phyloP scores from a whole-genome alignment of 176 grass and related monocot species.

The Cocos nucifera region DNA sequence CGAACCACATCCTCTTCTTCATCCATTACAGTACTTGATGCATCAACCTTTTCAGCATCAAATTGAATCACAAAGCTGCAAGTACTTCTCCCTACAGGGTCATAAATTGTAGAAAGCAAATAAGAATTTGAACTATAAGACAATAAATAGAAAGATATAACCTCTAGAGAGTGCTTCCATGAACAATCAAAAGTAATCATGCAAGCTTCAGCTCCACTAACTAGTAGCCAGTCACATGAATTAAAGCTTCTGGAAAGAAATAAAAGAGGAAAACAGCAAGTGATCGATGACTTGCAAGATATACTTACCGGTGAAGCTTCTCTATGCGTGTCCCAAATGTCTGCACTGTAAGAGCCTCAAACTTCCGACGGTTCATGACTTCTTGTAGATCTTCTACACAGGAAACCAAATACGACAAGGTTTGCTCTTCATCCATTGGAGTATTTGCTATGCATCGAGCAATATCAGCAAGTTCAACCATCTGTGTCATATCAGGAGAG shows the following conservation, averaged over 20 bases:
- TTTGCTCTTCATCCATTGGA: slow-evolving; percentile 82
- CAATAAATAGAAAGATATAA: not conserved
- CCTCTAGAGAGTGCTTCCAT: not conserved
- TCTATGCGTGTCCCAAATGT: slow-evolving; percentile 98
- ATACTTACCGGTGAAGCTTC: slow-evolving; percentile 83
- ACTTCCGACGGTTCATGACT: slow-evolving; percentile 79
- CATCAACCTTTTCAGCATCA: slow-evolving; percentile 90
- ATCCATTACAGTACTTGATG: slow-evolving; percentile 82
- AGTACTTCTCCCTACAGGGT: slow-evolving; percentile 78
- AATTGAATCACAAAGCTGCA: slow-evolving; percentile 91
- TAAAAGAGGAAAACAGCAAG: not conserved
- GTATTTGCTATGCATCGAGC: slow-evolving; percentile 87
- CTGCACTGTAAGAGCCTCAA: slow-evolving; percentile 89
- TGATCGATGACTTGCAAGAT: slow-evolving; percentile 1
- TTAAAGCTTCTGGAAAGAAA: not conserved
- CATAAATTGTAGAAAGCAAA: slow-evolving; percentile 8
- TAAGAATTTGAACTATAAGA: slow-evolving; percentile 1
- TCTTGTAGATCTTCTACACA: slow-evolving; percentile 99
- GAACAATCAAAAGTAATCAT: not conserved
- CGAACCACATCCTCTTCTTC: slow-evolving; percentile 96
- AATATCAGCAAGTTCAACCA: slow-evolving; percentile 97
- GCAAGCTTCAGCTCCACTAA: no score
- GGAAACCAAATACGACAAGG: slow-evolving; percentile 74
- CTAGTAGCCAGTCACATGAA: no score
- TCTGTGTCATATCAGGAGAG: slow-evolving; percentile 39